These are phyloP conservation scores for Diaporthe capsici DNA, from an alignment of 2,329 filamentous ascomycete genomes.

Conservation along the genomic window DNA sequence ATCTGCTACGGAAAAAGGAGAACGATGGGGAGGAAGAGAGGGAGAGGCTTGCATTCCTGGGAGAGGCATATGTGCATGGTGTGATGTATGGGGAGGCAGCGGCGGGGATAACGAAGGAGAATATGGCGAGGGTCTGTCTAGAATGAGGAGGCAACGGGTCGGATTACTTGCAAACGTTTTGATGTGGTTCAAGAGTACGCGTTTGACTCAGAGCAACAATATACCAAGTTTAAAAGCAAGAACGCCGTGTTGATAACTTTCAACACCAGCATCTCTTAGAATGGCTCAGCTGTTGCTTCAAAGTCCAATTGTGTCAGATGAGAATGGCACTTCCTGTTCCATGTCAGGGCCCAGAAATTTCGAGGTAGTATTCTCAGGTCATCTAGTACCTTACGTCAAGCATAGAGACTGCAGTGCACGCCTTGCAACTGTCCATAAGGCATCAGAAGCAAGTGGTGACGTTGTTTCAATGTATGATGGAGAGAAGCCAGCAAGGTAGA, in stretches of 20 bases:
- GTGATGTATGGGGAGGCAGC: conserved; percentile 28
- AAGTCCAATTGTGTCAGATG: background rate
- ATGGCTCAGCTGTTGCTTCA: background rate
- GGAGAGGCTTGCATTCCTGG: background rate
- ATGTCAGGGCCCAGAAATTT: background rate
- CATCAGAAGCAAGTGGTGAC: background rate
- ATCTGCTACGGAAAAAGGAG: background rate
- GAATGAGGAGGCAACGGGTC: background rate
- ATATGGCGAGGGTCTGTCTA: background rate
- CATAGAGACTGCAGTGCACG: background rate
- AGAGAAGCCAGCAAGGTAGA: background rate
- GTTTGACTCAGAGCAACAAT: background rate
- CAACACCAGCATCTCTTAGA: background rate
- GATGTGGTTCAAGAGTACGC: no score
- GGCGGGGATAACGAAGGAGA: background rate
- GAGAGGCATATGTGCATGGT: conserved; percentile 27
- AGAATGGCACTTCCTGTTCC: background rate
- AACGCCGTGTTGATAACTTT: background rate
- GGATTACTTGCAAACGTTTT: background rate
- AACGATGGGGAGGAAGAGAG: background rate
- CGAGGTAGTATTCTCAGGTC: background rate
- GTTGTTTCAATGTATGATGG: background rate
- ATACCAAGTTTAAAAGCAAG: background rate
- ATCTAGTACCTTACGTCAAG: background rate
- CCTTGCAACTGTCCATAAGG: background rate